Percentiles rank a stretch among this genome's conserved stretches.
phyloP scores from a whole-genome alignment of 768 basidiomycete genomes.

The Lactarius vividus region DNA sequence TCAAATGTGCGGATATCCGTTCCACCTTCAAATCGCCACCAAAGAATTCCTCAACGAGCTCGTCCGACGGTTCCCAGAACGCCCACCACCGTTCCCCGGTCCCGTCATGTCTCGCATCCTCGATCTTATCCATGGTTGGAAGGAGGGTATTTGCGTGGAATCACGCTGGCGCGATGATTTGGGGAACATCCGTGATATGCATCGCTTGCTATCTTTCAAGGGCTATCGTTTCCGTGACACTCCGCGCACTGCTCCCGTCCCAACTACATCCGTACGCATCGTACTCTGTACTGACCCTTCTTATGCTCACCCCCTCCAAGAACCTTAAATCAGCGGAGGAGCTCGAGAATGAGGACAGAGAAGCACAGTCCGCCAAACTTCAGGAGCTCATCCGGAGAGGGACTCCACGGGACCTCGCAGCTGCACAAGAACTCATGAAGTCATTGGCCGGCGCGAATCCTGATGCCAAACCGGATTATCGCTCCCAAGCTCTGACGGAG shows the following conservation, averaged over 20 bases:
- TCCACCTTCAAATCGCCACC: slow-evolving; percentile 94
- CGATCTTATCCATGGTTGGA: slow-evolving; percentile 92
- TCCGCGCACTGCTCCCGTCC: slow-evolving; percentile 35
- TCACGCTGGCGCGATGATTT: slow-evolving; percentile 96
- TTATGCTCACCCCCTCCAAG: slow-evolving; percentile 38
- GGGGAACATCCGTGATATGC: slow-evolving; percentile 97
- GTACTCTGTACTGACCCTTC: background rate
- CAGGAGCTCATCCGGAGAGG: slow-evolving; percentile 97
- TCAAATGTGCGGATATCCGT: slow-evolving; percentile 93
- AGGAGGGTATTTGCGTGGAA: slow-evolving; percentile 84
- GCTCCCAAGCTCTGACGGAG: slow-evolving; percentile 82
- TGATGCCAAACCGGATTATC: slow-evolving; percentile 91
- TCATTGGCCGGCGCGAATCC: slow-evolving; percentile 92
- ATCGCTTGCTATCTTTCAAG: slow-evolving; percentile 89
- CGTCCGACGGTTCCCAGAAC: slow-evolving; percentile 95
- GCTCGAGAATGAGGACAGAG: slow-evolving; percentile 91
- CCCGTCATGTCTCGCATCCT: slow-evolving; percentile 94
- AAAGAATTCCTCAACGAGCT: slow-evolving; percentile 99
- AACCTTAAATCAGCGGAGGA: slow-evolving; percentile 94
- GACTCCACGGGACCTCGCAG: slow-evolving; percentile 91
- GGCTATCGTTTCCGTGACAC: slow-evolving; percentile 76
- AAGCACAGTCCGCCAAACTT: slow-evolving; percentile 95
- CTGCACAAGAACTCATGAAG: slow-evolving; percentile 98
- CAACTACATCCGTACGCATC: slow-evolving; percentile 42
- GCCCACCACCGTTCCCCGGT: slow-evolving; percentile 92